Base-by-base conservation (phyloP, 192 early-diverging fungal species). In the Podila minutissima region DNA sequence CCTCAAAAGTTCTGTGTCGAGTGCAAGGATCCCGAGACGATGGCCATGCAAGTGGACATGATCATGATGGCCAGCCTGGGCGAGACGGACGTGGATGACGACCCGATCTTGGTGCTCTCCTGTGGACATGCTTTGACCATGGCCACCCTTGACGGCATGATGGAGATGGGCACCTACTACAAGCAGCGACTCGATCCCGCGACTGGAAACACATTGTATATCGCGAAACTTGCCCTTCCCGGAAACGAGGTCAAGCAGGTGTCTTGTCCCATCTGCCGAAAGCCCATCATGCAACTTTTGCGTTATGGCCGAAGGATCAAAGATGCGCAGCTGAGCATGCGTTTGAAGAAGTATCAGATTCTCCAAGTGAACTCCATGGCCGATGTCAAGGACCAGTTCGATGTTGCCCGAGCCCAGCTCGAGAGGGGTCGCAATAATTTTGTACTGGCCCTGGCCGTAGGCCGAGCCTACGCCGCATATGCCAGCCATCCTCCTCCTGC, bases 111-210 rank as follows among this genome's bases (percentile, higher is more conserved):
- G 15, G 70, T 83, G 9, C 71, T 89, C 12, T 48, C 66, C 0
- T 92, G 91, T 69, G 83, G 84, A 9, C 91, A 91, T 57, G 73
- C 78, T 1, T 83, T 87, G 46, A 89, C 88, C 7, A 82, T 88
- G 71, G 59, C 74, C 7, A 86, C 74, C 11, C 28, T 92, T 33
- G 91, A 92, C 50, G 84, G 84, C 0, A 70, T 77, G 38, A 78
- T 89, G 74, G 78, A 71, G 15, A 74, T 90, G 71, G 15, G 59
- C 5, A 3, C 59, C 2, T 88, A 83, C 60, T 92, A 91, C 48
- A 22, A 33, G 60, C 33, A 9, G 26, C 19, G 11, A 41, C 24
- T 3, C 11, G 64, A 71, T 53, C 50, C 6, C 9, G 59, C 19
- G 3, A 74, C 75, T 10, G 62, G 61, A 17, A 57, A 9, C 12